Evolutionary conservation across 345 rosid species (phyloP).

Genomic region (Gossypium anomalum): DNA sequence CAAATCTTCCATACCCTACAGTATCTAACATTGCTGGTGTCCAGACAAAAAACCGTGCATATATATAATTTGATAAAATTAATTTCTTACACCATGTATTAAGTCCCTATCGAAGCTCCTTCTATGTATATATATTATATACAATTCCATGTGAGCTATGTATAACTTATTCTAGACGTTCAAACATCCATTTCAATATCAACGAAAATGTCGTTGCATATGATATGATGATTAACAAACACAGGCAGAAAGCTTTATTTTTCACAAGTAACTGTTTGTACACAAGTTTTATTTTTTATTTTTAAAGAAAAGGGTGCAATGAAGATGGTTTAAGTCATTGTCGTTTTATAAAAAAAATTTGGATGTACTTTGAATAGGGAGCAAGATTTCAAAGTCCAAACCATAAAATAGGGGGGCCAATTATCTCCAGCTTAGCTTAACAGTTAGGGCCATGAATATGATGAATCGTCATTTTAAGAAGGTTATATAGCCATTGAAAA

Average conservation of each 20-base stretch:
- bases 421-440: slow-evolving; percentile 15
- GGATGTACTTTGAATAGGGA: slow-evolving; percentile 44
- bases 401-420: slow-evolving; percentile 46
- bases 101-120: not conserved
- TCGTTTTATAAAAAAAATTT: not conserved
- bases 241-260: slow-evolving; percentile 30
- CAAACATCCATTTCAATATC: slow-evolving; percentile 36
- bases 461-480: slow-evolving; percentile 23
- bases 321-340: not conserved
- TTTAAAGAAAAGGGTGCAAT: not conserved
- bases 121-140: not conserved
- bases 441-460: slow-evolving; percentile 17
- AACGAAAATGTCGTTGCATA: slow-evolving; percentile 35
- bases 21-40: not conserved
- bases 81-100: not conserved
- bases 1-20: not conserved
- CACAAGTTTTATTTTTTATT: not conserved
- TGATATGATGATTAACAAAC: slow-evolving; percentile 37
- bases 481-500: not conserved
- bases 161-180: slow-evolving; percentile 27
- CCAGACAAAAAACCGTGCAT: not conserved
- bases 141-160: not conserved
- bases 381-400: slow-evolving; percentile 65
- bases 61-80: not conserved
- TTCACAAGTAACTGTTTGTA: not conserved